A percentile compares a stretch with the other conserved stretches of the same genome.
Conservation (phyloP, 1,284 basidiomycete species). For the Rhodotorula mucilaginosa region DNA sequence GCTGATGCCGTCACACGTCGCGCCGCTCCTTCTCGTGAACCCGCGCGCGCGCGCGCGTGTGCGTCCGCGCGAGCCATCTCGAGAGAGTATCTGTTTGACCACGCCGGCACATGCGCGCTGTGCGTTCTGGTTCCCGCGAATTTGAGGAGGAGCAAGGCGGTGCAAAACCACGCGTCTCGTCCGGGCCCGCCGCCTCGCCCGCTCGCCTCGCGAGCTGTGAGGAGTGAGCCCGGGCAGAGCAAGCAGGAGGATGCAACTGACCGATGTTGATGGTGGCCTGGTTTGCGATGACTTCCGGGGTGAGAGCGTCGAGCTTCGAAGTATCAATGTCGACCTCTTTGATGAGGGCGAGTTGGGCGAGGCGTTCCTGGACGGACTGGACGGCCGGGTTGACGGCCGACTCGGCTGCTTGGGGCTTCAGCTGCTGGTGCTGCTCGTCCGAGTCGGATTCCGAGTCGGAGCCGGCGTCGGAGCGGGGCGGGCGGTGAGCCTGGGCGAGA, state of each 20-base stretch:
- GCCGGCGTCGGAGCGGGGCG: conserved; percentile 20
- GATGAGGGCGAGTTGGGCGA: conserved; percentile 29
- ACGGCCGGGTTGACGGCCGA: conserved; percentile 3
- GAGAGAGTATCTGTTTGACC: no score
- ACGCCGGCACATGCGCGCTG: no score
- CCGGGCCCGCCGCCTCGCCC: no score
- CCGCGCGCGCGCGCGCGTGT: no score
- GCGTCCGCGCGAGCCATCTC: no score
- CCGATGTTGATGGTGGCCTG: conserved; percentile 90
- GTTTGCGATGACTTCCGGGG: conserved; percentile 94
- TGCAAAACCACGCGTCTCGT: no score
- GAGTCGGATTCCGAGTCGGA: conserved; percentile 6
- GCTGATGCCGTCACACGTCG: no score
- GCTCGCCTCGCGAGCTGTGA: no score
- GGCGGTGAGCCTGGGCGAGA: conserved; percentile 28
- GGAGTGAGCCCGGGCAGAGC: no score
- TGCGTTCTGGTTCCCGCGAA: no score
- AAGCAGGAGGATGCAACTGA: conserved; percentile 44
- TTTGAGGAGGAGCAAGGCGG: not conserved
- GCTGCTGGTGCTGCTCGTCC: conserved; percentile 9
- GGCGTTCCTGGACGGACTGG: conserved; percentile 2
- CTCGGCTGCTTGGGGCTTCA: not conserved
- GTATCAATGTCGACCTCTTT: conserved; percentile 42
- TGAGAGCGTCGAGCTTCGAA: conserved; percentile 73
- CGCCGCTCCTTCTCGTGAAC: no score